Evolutionary conservation across 2,329 filamentous ascomycete species (phyloP).

Genomic region (Phaeoacremonium minimum): DNA sequence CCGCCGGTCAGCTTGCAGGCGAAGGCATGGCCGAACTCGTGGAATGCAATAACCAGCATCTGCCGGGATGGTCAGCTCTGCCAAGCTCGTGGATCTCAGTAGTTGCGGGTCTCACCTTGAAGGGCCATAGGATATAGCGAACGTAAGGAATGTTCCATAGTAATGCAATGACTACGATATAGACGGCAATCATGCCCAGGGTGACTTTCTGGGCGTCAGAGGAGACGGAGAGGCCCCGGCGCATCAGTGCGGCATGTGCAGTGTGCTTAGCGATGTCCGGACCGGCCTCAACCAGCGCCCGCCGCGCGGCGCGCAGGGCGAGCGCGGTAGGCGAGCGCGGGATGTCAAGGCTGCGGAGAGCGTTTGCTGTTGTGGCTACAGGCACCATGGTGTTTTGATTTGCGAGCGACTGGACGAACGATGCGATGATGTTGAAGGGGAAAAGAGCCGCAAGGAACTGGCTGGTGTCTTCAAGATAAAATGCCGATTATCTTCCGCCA

Average conservation of each 20-base stretch:
- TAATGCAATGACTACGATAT: slow-evolving; percentile 69
- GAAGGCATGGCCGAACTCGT: slow-evolving; percentile 75
- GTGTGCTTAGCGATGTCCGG: slow-evolving; percentile 5
- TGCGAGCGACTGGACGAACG: background rate
- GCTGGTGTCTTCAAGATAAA: too few species aligned
- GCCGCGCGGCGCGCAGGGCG: slow-evolving; percentile 3
- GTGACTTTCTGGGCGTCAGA: slow-evolving; percentile 64
- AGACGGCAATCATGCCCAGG: slow-evolving; percentile 65
- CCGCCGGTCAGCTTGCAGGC: slow-evolving; percentile 70
- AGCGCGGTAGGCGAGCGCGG: slow-evolving; percentile 2
- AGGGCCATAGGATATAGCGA: slow-evolving; percentile 72
- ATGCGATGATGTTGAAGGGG: background rate
- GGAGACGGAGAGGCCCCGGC: slow-evolving; percentile 55
- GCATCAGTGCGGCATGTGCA: slow-evolving; percentile 25
- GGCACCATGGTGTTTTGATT: slow-evolving; percentile 8
- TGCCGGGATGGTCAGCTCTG: too few species aligned
- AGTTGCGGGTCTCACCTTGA: slow-evolving; percentile 62
- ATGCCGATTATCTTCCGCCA: too few species aligned
- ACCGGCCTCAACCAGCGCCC: slow-evolving; percentile 4
- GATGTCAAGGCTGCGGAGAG: slow-evolving; percentile 5
- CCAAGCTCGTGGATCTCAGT: too few species aligned
- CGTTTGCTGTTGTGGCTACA: background rate
- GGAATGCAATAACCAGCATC: slow-evolving; percentile 82
- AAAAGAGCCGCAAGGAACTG: too few species aligned
- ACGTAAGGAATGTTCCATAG: slow-evolving; percentile 78